Evolutionary conservation across 1,284 basidiomycete genomes (phyloP).

Genomic region (Ustilago curta): DNA sequence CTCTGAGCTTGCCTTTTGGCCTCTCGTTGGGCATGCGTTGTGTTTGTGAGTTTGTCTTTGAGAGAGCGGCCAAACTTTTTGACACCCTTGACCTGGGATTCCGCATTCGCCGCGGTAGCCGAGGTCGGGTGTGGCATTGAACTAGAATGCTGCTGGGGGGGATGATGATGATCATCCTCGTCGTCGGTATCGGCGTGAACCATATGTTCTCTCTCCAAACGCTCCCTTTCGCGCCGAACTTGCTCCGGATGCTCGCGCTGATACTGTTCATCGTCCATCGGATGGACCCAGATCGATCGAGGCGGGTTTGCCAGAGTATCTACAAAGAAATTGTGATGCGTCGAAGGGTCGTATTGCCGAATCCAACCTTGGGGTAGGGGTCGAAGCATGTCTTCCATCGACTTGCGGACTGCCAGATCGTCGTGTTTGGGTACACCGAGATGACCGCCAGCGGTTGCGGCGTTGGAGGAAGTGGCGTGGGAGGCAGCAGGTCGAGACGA

Average conservation of each 20-base stretch:
- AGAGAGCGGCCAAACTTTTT: constrained; percentile 61
- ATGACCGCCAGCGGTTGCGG: constrained; percentile 7
- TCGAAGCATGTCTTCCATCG: constrained; percentile 55
- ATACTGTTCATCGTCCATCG: constrained; percentile 57
- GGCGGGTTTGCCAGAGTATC: constrained; percentile 65
- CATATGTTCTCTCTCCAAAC: constrained; percentile 28
- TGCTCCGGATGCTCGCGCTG: constrained; percentile 43
- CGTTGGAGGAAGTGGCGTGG: constrained; percentile 4
- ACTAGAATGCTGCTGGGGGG: neutral
- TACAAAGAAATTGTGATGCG: constrained; percentile 63
- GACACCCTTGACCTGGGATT: constrained; percentile 31
- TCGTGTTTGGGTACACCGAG: constrained; percentile 21
- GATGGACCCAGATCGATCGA: constrained; percentile 68
- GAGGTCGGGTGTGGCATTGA: neutral
- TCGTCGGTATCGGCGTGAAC: constrained; percentile 54
- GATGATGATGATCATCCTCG: constrained; percentile 33
- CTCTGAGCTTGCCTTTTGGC: constrained; percentile 47
- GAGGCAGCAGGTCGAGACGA: constrained; percentile 11
- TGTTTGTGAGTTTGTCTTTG: constrained; percentile 67
- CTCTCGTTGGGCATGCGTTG: constrained; percentile 63
- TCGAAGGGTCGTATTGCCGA: constrained; percentile 60
- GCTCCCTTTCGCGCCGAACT: constrained; percentile 8
- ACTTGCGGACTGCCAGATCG: constrained; percentile 23
- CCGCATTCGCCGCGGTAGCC: neutral
- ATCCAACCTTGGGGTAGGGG: constrained; percentile 63